phyloP scores from a whole-genome alignment of 2,329 filamentous ascomycete species.

The Cryphonectria naterciae region DNA sequence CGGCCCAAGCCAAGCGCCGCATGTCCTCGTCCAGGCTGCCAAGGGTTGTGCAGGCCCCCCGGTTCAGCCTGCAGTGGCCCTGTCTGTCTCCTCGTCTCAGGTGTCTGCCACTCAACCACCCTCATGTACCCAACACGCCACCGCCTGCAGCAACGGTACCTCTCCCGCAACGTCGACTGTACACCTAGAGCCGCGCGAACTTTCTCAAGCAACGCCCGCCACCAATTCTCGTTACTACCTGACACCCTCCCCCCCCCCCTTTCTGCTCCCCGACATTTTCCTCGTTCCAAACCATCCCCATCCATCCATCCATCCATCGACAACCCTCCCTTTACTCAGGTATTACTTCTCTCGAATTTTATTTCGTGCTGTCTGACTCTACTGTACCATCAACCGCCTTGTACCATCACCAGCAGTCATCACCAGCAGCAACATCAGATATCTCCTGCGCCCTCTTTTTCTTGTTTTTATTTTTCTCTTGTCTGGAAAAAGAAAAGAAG shows the following conservation, averaged over 20 bases:
- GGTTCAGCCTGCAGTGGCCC: not conserved
- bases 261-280: constrained; percentile 13
- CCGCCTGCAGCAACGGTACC: not conserved
- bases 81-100: constrained; percentile 9
- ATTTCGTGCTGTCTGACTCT: not conserved
- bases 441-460: not conserved
- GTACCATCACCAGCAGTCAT: constrained; percentile 7
- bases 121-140: not conserved
- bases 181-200: constrained; percentile 4
- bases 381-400: constrained; percentile 7
- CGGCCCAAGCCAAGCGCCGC: not conserved
- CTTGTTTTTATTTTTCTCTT: not conserved
- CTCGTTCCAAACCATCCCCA: constrained; percentile 1
- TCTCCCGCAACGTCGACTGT: not conserved
- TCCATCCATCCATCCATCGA: not conserved
- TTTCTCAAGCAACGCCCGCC: constrained; percentile 10
- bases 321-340: constrained; percentile 7
- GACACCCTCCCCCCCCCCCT: constrained; percentile 1
- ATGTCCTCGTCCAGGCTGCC: not conserved
- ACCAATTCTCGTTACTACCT: constrained; percentile 2
- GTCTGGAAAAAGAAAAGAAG: not conserved
- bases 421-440: not conserved
- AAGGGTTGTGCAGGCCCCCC: not conserved
- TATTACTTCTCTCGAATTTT: not conserved
- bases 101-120: not conserved